These are phyloP conservation scores for Termitomyces sp. DNA, from an alignment of 768 basidiomycete genomes.

Conservation along the genomic window DNA sequence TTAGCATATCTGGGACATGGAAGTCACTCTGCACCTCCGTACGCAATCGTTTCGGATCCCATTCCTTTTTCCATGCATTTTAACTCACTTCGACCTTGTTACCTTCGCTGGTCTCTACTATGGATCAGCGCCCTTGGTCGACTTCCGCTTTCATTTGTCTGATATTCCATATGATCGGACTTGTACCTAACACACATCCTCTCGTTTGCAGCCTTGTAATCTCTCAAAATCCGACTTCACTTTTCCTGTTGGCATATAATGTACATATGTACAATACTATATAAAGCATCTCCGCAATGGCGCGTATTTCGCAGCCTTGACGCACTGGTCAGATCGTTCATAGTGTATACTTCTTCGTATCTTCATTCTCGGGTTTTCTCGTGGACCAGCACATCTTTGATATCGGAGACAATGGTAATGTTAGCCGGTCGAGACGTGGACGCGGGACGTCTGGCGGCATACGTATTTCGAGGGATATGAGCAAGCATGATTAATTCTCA, in stretches of 20 bases:
- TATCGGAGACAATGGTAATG: constrained; percentile 27
- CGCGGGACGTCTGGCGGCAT: constrained; percentile 14
- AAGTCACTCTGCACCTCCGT: background rate
- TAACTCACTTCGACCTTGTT: background rate
- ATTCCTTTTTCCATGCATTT: constrained; percentile 1
- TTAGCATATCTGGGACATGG: background rate
- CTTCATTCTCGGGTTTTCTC: background rate
- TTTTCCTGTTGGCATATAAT: constrained; percentile 13
- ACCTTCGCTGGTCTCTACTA: background rate
- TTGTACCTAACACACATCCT: constrained; percentile 18
- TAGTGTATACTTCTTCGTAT: background rate
- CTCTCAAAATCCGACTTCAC: constrained; percentile 2
- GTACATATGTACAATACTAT: constrained; percentile 15
- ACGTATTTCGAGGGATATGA: constrained; percentile 21
- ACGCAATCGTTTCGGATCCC: constrained; percentile 2
- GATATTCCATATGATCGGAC: constrained; percentile 20
- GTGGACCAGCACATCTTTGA: constrained; percentile 21
- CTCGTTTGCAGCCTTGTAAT: constrained; percentile 7
- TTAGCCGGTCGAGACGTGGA: constrained; percentile 28
- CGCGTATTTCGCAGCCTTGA: background rate
- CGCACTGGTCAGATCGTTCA: background rate
- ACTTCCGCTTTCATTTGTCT: constrained; percentile 5
- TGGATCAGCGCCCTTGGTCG: background rate
- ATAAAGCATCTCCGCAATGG: constrained; percentile 5
- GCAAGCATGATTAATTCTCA: constrained; percentile 34